phyloP scores from a whole-genome alignment of 495 filamentous ascomycete species.

The Neurospora africana region DNA sequence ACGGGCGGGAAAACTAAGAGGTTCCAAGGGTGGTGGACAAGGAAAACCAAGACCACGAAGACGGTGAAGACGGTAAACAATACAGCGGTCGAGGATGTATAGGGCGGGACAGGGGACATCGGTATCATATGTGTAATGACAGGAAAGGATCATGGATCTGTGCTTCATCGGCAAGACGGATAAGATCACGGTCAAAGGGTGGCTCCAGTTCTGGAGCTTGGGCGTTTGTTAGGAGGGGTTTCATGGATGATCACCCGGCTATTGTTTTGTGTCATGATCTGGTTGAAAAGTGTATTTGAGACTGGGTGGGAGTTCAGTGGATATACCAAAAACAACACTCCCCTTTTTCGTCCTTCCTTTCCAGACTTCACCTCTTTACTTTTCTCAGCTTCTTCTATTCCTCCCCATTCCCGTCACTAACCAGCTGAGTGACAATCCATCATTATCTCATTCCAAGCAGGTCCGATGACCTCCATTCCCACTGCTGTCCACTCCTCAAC shows the following conservation, averaged over 20 bases:
- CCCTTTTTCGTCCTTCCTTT: not conserved
- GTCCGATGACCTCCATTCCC: not conserved
- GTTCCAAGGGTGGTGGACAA: not conserved
- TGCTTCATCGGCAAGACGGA: not conserved
- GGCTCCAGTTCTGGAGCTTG: not conserved
- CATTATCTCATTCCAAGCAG: not conserved
- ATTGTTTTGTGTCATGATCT: not conserved
- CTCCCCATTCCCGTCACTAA: not conserved
- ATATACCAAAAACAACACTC: not conserved
- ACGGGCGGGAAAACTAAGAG: not conserved
- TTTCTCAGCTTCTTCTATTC: not conserved
- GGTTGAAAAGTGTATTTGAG: not conserved
- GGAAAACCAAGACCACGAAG: not conserved
- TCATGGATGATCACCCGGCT: not conserved
- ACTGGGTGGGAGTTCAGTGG: not conserved
- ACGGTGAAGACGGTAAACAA: not conserved
- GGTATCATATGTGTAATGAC: not conserved
- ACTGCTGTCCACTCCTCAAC: not conserved
- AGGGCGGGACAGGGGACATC: not conserved
- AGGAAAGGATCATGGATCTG: not conserved
- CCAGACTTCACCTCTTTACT: not conserved
- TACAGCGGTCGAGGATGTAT: not conserved
- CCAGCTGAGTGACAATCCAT: not conserved
- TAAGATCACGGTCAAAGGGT: not conserved
- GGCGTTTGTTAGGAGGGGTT: not conserved